phyloP scores from a whole-genome alignment of 2,329 filamentous ascomycete genomes.

The Monosporascus sp. region DNA sequence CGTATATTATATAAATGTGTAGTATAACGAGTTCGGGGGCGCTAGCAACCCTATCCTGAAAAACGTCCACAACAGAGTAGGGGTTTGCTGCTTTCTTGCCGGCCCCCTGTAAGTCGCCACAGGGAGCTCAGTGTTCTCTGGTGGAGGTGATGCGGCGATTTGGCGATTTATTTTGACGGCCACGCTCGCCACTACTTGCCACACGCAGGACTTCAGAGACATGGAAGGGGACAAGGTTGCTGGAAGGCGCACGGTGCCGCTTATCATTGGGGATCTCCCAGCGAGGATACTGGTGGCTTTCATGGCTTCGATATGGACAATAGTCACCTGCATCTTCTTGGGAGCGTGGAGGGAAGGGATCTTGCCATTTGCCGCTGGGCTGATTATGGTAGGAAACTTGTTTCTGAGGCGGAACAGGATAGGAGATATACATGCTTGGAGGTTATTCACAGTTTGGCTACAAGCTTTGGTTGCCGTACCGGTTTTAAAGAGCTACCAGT shows the following conservation, averaged over 20 bases:
- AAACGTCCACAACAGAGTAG: conserved; percentile 5
- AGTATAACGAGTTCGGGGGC: conserved; percentile 8
- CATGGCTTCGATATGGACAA: neutral
- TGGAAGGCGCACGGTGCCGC: conserved; percentile 4
- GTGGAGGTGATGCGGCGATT: neutral
- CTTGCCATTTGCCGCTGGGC: neutral
- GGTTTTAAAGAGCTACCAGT: neutral
- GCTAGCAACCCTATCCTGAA: conserved; percentile 4
- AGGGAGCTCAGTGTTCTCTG: conserved; percentile 1
- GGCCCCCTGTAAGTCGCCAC: conserved; percentile 6
- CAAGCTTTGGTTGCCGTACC: neutral
- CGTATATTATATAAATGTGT: too few species aligned
- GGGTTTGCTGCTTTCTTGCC: conserved; percentile 5
- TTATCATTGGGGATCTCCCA: conserved; percentile 2
- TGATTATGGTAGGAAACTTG: neutral
- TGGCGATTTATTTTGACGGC: conserved; percentile 2
- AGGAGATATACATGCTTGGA: neutral
- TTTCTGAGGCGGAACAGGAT: neutral
- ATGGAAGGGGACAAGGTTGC: conserved; percentile 6
- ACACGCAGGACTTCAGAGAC: conserved; percentile 10
- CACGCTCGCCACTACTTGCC: conserved; percentile 2
- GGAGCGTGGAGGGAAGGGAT: neutral
- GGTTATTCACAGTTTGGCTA: neutral
- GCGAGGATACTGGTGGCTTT: neutral
- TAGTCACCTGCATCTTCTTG: conserved; percentile 1